A percentile compares a stretch with the other conserved stretches of the same genome.
Evolutionary conservation across 345 rosid genomes (phyloP).

Genomic region (Euphorbia peplus): DNA sequence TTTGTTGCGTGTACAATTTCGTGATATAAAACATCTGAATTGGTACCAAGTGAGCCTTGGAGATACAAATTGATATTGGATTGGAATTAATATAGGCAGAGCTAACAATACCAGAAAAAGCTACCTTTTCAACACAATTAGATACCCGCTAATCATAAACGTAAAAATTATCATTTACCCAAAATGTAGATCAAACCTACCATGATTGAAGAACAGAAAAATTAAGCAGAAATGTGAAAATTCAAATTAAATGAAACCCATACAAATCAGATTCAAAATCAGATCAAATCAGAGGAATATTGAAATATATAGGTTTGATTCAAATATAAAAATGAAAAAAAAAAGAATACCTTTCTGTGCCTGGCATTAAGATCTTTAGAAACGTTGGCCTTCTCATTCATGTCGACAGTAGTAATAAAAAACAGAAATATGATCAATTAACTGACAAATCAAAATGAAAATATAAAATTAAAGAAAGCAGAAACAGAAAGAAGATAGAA

Average conservation of each 20-base stretch:
- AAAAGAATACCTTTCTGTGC: conserved; percentile 68
- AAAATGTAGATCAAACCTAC: neutral
- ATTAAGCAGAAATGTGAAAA: neutral
- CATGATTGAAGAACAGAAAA: neutral
- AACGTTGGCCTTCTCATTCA: conserved; percentile 99
- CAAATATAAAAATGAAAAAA: neutral
- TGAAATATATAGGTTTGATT: neutral
- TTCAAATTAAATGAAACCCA: neutral
- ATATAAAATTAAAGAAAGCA: neutral
- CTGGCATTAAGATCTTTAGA: conserved; percentile 96
- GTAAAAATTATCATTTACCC: neutral
- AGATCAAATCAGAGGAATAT: neutral
- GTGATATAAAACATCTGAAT: neutral
- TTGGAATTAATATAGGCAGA: neutral
- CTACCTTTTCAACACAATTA: neutral
- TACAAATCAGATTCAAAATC: neutral
- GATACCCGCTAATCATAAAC: neutral
- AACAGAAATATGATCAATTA: neutral
- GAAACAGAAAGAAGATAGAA: conserved; percentile 5
- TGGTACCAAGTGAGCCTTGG: neutral
- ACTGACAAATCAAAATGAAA: conserved; percentile 16
- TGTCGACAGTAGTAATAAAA: conserved; percentile 36
- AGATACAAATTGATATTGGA: neutral
- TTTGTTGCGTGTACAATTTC: neutral
- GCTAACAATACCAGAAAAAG: neutral